phyloP scores from a whole-genome alignment of 257 asterid genomes.

The Agastache rugosa region DNA sequence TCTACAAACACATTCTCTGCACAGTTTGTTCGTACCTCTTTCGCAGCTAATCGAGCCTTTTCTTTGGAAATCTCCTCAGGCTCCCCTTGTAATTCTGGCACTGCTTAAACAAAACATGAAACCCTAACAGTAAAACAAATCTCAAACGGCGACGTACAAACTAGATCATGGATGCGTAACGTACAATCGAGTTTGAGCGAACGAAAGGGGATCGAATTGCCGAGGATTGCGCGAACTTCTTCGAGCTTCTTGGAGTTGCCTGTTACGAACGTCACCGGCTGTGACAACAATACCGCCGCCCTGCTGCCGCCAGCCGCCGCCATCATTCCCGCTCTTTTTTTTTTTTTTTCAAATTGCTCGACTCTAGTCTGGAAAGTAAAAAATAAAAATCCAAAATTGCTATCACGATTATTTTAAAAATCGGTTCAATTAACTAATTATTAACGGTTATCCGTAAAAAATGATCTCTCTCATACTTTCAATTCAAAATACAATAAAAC shows the following conservation, averaged over 20 bases:
- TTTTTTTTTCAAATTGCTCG: not conserved
- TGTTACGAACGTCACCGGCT: constrained; percentile 91
- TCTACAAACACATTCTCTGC: constrained; percentile 41
- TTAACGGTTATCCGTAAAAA: too few species aligned
- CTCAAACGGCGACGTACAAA: constrained; percentile 13
- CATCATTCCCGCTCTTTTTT: constrained; percentile 43
- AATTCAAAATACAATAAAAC: too few species aligned
- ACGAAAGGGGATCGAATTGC: constrained; percentile 84
- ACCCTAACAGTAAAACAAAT: not conserved
- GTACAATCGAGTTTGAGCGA: constrained; percentile 80
- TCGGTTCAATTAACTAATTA: too few species aligned
- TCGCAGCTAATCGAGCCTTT: constrained; percentile 89
- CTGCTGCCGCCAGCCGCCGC: constrained; percentile 55
- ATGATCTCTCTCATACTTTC: too few species aligned
- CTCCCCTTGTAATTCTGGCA: constrained; percentile 96
- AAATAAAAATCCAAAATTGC: too few species aligned
- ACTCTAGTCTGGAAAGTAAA: too few species aligned
- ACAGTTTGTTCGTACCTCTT: constrained; percentile 56
- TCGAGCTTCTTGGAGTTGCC: constrained; percentile 95
- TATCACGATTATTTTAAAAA: too few species aligned
- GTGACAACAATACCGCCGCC: constrained; percentile 56
- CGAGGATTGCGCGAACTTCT: constrained; percentile 84
- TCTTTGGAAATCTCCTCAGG: constrained; percentile 95
- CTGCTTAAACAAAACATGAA: constrained; percentile 40
- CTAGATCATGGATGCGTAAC: not conserved